Evolutionary conservation across 148 eudicot genomes (phyloP).

Genomic region (Camellia lanceoleosa): DNA sequence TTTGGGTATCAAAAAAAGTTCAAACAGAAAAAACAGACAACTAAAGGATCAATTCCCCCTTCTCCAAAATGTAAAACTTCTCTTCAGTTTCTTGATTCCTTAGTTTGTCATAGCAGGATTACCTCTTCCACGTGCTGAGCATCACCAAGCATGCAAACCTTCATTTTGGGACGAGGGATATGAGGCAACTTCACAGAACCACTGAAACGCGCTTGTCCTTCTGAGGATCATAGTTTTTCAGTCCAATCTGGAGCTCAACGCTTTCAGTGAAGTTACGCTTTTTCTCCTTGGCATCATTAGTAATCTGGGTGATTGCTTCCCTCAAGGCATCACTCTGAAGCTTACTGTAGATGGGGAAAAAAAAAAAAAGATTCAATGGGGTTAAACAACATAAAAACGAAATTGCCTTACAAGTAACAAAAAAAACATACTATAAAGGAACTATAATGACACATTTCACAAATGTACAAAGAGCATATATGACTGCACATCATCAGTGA

Average conservation of each 20-base stretch:
- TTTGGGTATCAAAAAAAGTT: not conserved
- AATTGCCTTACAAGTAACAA: not conserved
- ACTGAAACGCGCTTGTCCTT: conserved; percentile 93
- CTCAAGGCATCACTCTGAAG: conserved; percentile 60
- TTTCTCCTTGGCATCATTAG: conserved; percentile 47
- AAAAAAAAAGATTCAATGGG: not conserved
- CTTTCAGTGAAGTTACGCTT: conserved; percentile 59
- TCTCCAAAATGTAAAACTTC: too few relatives aligned
- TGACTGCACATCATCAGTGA: not conserved
- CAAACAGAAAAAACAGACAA: not conserved
- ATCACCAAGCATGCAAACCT: conserved; percentile 89
- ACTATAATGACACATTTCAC: not conserved
- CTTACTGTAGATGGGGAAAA: conserved; percentile 38
- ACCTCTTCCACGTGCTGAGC: conserved; percentile 89
- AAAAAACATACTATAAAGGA: too few relatives aligned
- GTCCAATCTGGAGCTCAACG: conserved; percentile 79
- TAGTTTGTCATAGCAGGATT: not conserved
- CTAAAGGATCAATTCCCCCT: too few relatives aligned
- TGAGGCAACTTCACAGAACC: conserved; percentile 82
- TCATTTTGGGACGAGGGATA: conserved; percentile 83
- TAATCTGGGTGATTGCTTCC: conserved; percentile 47
- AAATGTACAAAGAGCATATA: not conserved
- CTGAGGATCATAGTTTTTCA: conserved; percentile 83
- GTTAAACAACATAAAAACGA: not conserved
- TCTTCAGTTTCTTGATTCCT: not conserved